phyloP scores from a whole-genome alignment of 2,329 filamentous ascomycete species.

The Talaromyces amestolkiae region DNA sequence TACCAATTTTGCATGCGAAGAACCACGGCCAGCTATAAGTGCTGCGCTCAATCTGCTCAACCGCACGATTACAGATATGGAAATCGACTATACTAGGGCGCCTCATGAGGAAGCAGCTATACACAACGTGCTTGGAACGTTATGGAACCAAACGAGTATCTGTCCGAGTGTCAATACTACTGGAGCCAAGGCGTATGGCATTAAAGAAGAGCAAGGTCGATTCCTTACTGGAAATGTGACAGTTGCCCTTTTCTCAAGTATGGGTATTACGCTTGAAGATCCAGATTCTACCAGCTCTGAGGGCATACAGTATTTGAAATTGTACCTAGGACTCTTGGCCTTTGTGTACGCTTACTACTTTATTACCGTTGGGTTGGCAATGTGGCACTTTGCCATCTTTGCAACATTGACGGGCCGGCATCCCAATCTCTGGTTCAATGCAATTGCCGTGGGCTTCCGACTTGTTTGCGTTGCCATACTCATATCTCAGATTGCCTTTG shows the following conservation, averaged over 20 bases:
- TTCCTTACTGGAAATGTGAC: constrained; percentile 42
- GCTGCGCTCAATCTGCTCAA: constrained; percentile 34
- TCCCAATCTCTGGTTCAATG: constrained; percentile 23
- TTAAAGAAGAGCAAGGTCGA: constrained; percentile 31
- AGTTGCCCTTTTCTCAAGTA: constrained; percentile 40
- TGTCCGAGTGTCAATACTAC: constrained; percentile 27
- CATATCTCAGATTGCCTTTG: constrained; percentile 31
- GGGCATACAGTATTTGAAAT: constrained; percentile 32
- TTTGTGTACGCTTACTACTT: constrained; percentile 45
- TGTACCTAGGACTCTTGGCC: constrained; percentile 38
- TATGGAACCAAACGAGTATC: constrained; percentile 30
- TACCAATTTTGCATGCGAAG: constrained; percentile 41
- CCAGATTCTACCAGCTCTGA: constrained; percentile 29
- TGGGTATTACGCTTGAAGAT: constrained; percentile 37
- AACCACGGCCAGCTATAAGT: constrained; percentile 29
- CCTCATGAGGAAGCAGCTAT: constrained; percentile 35
- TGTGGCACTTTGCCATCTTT: constrained; percentile 39
- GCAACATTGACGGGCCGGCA: constrained; percentile 31
- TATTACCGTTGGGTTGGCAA: constrained; percentile 34
- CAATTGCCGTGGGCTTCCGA: constrained; percentile 30
- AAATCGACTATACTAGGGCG: constrained; percentile 37
- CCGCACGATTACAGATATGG: constrained; percentile 41
- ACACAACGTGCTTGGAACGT: constrained; percentile 30
- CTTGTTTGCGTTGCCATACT: constrained; percentile 31
- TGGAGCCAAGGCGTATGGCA: constrained; percentile 21